Base-by-base conservation (phyloP, 257 asterid genomes). In the Sherardia arvensis region DNA sequence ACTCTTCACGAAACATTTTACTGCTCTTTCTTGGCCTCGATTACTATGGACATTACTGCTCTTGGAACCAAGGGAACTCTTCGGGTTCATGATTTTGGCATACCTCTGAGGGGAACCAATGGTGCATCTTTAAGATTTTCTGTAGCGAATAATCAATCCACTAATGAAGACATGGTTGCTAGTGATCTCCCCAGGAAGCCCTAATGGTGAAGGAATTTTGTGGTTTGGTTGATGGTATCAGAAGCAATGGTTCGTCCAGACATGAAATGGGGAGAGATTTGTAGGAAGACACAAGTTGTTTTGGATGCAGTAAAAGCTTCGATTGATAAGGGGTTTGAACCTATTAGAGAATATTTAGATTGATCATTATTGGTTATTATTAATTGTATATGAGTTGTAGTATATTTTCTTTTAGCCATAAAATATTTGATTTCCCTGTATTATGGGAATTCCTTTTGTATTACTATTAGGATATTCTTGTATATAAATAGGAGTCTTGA, bases 111-210 rank as follows among this genome's bases (percentile, higher is more conserved):
- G 62, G 95, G n/a, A n/a, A n/a, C n/a, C n/a, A 85, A 65, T 7
- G 62, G 54, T 64, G 87, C 81, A 20, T 71, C 80, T 0, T 87
- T 76, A 15, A 76, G 71, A 22, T 71, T 75, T 30, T 73, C 78
- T 1, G 66, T 78, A 0, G 83, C 76, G 29, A 76, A 88, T 81
- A 84, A 81, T n/a, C 94, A 90, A 0, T 40, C 29, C 22, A 89
- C 91, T 7, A 77, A 79, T 6, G 79, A 85, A 73, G 84, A 82
- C 47, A 60, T 40, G 1, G 84, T 80, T 4, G 36, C 28, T 0
- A 80, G 85, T 0, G 94, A 83, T 36, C 82, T 48, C 91, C 97
- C 32, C 94, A 90, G 64, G 97, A 90, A 68, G 97, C 83, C 18
- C 76, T n/a, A n/a, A 82, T 90, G 94, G 73, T 90, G 72, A 72